phyloP scores from a whole-genome alignment of 1,284 basidiomycete genomes.

The Porphyrellus sp. region DNA sequence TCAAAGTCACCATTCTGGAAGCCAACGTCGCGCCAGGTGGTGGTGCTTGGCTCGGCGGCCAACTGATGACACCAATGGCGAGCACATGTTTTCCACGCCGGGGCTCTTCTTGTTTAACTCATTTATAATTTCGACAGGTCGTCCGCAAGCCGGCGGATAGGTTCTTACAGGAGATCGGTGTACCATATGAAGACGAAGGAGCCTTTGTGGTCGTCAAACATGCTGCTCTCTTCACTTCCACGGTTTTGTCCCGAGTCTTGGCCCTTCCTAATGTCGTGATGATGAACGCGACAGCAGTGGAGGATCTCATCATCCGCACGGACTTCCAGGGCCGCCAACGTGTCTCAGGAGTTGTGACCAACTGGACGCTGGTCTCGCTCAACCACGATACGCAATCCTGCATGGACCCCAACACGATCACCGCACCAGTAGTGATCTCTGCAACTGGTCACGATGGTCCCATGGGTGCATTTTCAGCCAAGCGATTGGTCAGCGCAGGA shows the following conservation, averaged over 20 bases:
- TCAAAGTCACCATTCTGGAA: constrained; percentile 80
- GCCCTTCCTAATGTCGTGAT: constrained; percentile 72
- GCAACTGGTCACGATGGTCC: constrained; percentile 79
- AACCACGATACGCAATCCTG: constrained; percentile 82
- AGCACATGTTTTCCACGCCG: constrained; percentile 1
- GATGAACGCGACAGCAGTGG: constrained; percentile 76
- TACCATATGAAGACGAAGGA: constrained; percentile 83
- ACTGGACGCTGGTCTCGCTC: constrained; percentile 81
- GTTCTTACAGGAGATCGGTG: constrained; percentile 70
- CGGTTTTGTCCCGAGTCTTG: constrained; percentile 72
- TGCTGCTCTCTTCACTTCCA: constrained; percentile 80
- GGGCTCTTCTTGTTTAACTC: neutral
- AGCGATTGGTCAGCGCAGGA: constrained; percentile 76
- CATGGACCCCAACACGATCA: constrained; percentile 87
- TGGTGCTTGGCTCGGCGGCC: constrained; percentile 78
- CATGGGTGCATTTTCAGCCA: constrained; percentile 85
- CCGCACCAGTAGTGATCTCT: constrained; percentile 70
- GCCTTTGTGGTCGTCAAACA: constrained; percentile 79
- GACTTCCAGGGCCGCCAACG: constrained; percentile 62
- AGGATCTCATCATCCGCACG: constrained; percentile 69
- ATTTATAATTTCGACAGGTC: constrained; percentile 42
- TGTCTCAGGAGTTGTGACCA: constrained; percentile 81
- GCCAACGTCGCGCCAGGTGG: constrained; percentile 81
- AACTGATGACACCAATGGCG: constrained; percentile 83
- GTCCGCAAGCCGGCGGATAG: constrained; percentile 79